Evolutionary conservation across 768 basidiomycete species (phyloP), one percentile per base, ranked within the genome.

Genomic region (Rhodotorula sphaerocarpa): DNA sequence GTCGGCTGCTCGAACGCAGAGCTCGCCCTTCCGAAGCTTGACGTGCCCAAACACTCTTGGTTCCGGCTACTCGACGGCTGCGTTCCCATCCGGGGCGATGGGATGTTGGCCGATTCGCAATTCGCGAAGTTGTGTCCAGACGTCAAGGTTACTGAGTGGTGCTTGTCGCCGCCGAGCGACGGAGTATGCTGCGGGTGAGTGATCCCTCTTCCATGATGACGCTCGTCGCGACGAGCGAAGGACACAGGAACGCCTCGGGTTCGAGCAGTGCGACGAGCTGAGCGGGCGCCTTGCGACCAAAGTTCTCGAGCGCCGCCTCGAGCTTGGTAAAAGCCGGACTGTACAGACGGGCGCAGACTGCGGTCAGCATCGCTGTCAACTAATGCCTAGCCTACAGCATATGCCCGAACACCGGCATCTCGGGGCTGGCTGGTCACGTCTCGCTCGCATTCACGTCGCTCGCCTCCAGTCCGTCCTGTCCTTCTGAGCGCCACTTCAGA

Each of bases 401-500:
- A 46, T 50, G 52, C 39, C 41, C 46, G 0, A 36, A 52, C 15
- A 21, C 27, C 3, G 54, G 50, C 1, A 53, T 62, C 11, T 46
- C 43, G 3, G 63, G 63, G 0, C 43, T 65, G 12, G 54, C 47
- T 1, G 58, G 54, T 1, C 63, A 65, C 39, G 30, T 65, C 48
- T 59, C 63, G 27, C 51, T 65, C 30, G 58, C 58, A 4, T 65
- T 65, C 23, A 59, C 63, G 5, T 56, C 63, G 1, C 42, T 65
- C 9, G 50, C 63, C 1, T 51, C 54, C 16, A 55, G 63, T 65
- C 11, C 44, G 63, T 36, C 20, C 16, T 18, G 18, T 20, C 21
- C 39, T 16, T 20, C 25, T 28, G n/a, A n/a, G n/a, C 31, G 5
- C 10, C 33, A 15, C 3, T 10, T 39, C 12, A 28, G 10, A 11